Evolutionary conservation across 1,284 basidiomycete species (phyloP).

Genomic region (Cystobasidium sp.): DNA sequence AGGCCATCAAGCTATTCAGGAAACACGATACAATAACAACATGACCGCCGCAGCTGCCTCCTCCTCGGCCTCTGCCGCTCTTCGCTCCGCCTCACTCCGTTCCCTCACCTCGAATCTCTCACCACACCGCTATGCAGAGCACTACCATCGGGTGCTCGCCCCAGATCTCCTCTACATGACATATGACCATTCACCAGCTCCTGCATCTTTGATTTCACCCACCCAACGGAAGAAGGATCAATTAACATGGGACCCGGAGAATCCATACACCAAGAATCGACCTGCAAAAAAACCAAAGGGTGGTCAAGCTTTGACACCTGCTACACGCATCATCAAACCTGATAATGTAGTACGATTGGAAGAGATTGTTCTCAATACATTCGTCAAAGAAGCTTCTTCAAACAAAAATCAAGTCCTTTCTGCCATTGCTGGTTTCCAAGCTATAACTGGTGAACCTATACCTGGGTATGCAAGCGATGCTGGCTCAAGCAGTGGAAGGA

Average conservation of each 20-base stretch:
- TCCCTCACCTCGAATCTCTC: slow-evolving; percentile 29
- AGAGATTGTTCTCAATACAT: slow-evolving; percentile 79
- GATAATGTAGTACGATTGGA: slow-evolving; percentile 77
- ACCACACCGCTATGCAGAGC: slow-evolving; percentile 60
- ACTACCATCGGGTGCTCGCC: slow-evolving; percentile 81
- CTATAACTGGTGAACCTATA: slow-evolving; percentile 78
- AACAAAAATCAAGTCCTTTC: slow-evolving; percentile 79
- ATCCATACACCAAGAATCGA: slow-evolving; percentile 78
- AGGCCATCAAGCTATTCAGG: background rate
- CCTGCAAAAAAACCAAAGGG: slow-evolving; percentile 74
- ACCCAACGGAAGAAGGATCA: slow-evolving; percentile 59
- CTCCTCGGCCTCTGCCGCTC: slow-evolving; percentile 15
- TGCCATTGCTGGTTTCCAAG: slow-evolving; percentile 82
- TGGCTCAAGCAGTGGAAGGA: slow-evolving; percentile 62
- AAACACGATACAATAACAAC: background rate
- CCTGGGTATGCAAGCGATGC: slow-evolving; percentile 63
- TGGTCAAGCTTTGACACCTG: slow-evolving; percentile 68
- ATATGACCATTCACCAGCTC: slow-evolving; percentile 71
- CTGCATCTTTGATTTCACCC: slow-evolving; percentile 51
- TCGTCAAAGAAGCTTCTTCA: slow-evolving; percentile 68
- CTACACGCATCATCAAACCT: slow-evolving; percentile 63
- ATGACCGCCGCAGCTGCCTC: slow-evolving; percentile 12
- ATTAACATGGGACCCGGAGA: slow-evolving; percentile 72
- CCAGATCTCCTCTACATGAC: slow-evolving; percentile 95
- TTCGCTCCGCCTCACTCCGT: slow-evolving; percentile 16